Conservation (phyloP, 495 filamentous ascomycete species). For the Trichocladium uniseriatum region DNA sequence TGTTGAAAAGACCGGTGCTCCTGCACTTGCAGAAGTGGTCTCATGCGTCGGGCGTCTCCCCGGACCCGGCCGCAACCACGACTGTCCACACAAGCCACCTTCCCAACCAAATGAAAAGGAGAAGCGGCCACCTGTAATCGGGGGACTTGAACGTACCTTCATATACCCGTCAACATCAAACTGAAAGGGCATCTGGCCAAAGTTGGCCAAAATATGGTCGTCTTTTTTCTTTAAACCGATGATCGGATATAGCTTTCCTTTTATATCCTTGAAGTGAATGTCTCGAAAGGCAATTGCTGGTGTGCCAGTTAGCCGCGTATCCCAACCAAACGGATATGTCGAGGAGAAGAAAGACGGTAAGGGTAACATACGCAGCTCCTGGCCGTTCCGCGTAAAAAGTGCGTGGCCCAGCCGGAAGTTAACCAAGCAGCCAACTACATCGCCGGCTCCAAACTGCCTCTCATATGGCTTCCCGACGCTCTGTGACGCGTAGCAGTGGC, state of each 20-base stretch:
- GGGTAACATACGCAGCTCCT: conserved; percentile 53
- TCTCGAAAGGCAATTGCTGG: conserved; percentile 74
- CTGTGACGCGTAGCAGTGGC: conserved; percentile 69
- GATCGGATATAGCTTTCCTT: conserved; percentile 65
- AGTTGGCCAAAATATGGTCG: conserved; percentile 80
- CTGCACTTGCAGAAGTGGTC: neutral
- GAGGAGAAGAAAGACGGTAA: no score
- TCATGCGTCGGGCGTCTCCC: no score
- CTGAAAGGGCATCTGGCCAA: conserved; percentile 81
- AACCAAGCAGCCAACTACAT: conserved; percentile 86
- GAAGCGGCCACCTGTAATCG: neutral
- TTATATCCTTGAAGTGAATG: conserved; percentile 54
- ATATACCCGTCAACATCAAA: conserved; percentile 91
- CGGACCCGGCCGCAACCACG: neutral
- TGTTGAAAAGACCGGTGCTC: neutral
- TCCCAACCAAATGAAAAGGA: neutral
- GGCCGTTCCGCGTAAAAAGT: conserved; percentile 94
- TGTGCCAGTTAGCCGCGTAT: conserved; percentile 6
- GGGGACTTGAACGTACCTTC: conserved; percentile 42
- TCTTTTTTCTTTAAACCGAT: conserved; percentile 89
- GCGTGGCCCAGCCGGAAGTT: conserved; percentile 83
- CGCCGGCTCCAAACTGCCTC: conserved; percentile 55
- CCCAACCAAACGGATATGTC: neutral
- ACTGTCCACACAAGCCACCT: neutral
- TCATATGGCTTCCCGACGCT: conserved; percentile 70